Base-by-base conservation (phyloP, 2,329 filamentous ascomycete species). In the Alternaria sp. region DNA sequence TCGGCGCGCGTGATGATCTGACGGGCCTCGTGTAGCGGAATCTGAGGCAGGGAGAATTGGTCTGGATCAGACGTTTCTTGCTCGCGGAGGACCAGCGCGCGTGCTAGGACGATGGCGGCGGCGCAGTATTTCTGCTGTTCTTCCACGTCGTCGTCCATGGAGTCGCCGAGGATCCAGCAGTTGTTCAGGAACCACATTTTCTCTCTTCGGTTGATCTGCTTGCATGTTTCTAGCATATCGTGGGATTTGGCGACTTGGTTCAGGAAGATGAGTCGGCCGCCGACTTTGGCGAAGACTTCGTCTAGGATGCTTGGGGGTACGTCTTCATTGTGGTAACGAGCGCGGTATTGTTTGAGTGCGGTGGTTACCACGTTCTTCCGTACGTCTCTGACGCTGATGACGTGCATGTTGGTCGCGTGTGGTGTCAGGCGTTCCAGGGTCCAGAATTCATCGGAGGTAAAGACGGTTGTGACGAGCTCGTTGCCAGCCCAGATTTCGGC, bases 381-480 rank as follows among this genome's bases (percentile, higher is more conserved):
- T 7, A 98, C 83, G 79, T 99, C 96, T 3, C 88, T 85, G 40
- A 98, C 89, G 9, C 93, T 89, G 51, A 96, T 89, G 19, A 97
- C 90, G 73, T 97, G 92, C 92, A 99, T 96, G 53, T 96, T 89
- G 4, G 93, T 97, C 4, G 93, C 92, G 60, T 97, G 90, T 75
- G 93, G 90, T 82, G 97, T 97, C 57, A 99, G 83, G 12, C 93
- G 88, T 79, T 99, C 96, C 71, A 97, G 96, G 0, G 98, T 91
- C 96, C 95, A 99, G 81, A 97, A 97, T 78, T 98, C 95, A 77
- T 99, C 96, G 56, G 90, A 94, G 79, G 97, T 98, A 81, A 99
- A 93, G 19, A 99, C 89, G 83, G 93, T 89, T 0, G 95, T 98
- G 40, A 96, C 92, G 6, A 98, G 86, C 67, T 93, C 94, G 32